phyloP scores from a whole-genome alignment of 768 basidiomycete species.

The Psilocybe cubensis region DNA sequence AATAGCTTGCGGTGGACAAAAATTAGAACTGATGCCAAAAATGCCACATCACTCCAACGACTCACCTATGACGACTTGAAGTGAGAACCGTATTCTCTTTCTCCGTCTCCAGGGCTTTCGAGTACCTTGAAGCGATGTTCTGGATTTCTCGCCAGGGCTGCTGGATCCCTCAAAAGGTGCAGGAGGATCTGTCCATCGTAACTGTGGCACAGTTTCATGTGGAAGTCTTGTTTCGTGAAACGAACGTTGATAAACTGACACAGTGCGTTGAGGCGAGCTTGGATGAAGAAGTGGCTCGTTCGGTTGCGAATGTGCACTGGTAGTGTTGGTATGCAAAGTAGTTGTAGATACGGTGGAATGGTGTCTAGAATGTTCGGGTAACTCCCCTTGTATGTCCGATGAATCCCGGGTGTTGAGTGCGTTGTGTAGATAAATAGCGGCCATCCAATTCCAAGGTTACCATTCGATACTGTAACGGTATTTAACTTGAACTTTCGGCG shows the following conservation, averaged over 20 bases:
- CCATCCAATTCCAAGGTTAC: slow-evolving; percentile 42
- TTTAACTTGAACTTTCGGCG: slow-evolving; percentile 4
- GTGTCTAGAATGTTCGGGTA: slow-evolving; percentile 48
- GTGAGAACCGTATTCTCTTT: slow-evolving; percentile 25
- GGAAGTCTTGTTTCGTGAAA: slow-evolving; percentile 34
- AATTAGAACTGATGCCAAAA: not conserved
- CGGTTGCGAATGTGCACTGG: slow-evolving; percentile 44
- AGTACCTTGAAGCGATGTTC: slow-evolving; percentile 24
- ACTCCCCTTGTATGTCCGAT: slow-evolving; percentile 22
- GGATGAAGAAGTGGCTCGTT: slow-evolving; percentile 46
- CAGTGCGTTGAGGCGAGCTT: slow-evolving; percentile 26
- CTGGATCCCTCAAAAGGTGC: slow-evolving; percentile 30
- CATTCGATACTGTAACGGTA: slow-evolving; percentile 9
- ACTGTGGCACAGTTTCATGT: slow-evolving; percentile 22
- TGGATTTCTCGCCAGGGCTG: slow-evolving; percentile 31
- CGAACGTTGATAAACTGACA: slow-evolving; percentile 33
- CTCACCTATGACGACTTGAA: slow-evolving; percentile 45
- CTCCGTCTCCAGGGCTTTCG: slow-evolving; percentile 33
- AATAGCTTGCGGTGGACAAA: slow-evolving; percentile 36
- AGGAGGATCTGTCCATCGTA: slow-evolving; percentile 30
- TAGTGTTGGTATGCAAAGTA: slow-evolving; percentile 40
- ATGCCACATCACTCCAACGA: not conserved
- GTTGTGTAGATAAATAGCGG: slow-evolving; percentile 62
- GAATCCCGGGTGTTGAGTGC: slow-evolving; percentile 46
- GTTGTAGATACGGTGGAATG: slow-evolving; percentile 39